Evolutionary conservation across 192 early-diverging fungal genomes (phyloP), one percentile per base, ranked within the genome.

Genomic region (Mortierella antarctica): DNA sequence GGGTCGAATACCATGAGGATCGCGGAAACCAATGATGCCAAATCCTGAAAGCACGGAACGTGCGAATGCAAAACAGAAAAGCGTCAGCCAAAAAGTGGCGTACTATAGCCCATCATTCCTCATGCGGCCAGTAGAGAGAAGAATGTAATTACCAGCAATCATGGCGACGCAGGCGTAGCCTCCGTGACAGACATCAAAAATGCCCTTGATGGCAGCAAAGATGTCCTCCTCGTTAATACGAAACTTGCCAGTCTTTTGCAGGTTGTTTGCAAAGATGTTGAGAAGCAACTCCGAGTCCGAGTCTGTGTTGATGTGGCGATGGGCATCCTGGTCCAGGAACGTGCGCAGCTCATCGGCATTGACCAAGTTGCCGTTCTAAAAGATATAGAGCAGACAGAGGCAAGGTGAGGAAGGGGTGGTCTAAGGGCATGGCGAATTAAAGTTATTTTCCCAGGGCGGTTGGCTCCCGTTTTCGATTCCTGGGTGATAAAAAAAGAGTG

Each of bases 281-380:
- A 99, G 89, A 70, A 99, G 88, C 51, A 99, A 82, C 87, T 99
- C 98, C 55, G 97, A 98, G 87, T 99, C 98, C 6, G 98, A 99
- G 75, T 99, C 97, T 12, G 98, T 99, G 86, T 99, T 99, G 87
- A 99, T 98, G 82, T 99, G 98, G 58, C 98, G 93, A 86, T 99
- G 98, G 44, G 97, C 96, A 58, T 96, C 93, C 67, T 91, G 86
- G 87, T 99, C 98, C 53, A 99, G 82, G 67, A 95, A 99, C 39
- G 89, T 85, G 70, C 91, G 89, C 68, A 99, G 87, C 70, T 98
- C 96, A 41, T 80, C 84, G 48, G 97, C 93, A 85, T 99, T 99
- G 39, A 96, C 97, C 74, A 99, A 85, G 83, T 99, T 99, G 49
- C 98, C 98, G 83, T 99, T 99, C 94, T 95, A 86, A 8, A 60